These are phyloP conservation scores for Corchorus capsularis DNA, from an alignment of 345 rosid genomes.

Conservation along the genomic window DNA sequence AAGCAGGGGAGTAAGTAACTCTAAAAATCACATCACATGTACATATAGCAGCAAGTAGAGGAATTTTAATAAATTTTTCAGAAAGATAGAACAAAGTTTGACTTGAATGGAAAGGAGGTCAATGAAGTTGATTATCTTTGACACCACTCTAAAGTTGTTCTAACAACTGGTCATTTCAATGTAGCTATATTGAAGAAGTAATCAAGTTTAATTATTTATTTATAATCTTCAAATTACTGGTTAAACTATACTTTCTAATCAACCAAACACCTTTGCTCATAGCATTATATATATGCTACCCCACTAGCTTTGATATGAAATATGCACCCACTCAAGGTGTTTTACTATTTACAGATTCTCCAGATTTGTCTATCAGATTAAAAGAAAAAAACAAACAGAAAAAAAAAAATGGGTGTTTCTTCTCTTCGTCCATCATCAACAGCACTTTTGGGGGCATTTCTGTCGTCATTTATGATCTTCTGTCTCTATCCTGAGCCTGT, in stretches of 20 bases:
- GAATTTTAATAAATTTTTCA: background rate
- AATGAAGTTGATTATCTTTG: conserved; percentile 64
- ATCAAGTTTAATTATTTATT: background rate
- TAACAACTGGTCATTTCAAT: conserved; percentile 45
- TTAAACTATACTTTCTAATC: background rate
- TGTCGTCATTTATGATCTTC: conserved; percentile 27
- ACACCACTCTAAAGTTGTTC: conserved; percentile 77
- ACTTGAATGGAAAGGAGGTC: conserved; percentile 48
- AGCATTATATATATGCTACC: background rate
- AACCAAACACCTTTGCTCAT: background rate
- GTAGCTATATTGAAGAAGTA: background rate
- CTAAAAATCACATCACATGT: background rate
- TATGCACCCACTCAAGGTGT: background rate
- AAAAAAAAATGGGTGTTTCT: conserved; percentile 28
- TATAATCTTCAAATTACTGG: background rate
- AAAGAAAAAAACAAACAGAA: conserved; percentile 14
- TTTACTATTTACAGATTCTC: conserved; percentile 27
- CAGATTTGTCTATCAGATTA: background rate
- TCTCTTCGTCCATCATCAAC: conserved; percentile 31
- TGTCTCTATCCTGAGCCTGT: conserved; percentile 41
- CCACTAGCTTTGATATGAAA: conserved; percentile 12
- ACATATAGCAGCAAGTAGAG: no score
- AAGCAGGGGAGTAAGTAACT: background rate
- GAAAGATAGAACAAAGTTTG: conserved; percentile 18
- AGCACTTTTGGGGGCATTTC: conserved; percentile 14